Base-by-base conservation (phyloP, 2,329 filamentous ascomycete genomes). In the Fusarium incarnatum region DNA sequence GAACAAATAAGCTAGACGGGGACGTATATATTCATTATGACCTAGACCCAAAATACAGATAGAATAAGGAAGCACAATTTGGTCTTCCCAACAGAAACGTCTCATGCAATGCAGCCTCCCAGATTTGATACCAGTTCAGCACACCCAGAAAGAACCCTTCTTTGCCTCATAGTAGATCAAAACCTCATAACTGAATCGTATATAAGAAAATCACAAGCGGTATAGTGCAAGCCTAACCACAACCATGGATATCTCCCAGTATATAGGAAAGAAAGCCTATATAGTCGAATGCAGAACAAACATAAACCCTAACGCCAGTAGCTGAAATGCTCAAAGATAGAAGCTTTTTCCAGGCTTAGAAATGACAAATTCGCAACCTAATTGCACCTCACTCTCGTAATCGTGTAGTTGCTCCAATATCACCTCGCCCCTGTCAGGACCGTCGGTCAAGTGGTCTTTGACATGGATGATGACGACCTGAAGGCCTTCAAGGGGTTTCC, bases 381-480 rank as follows among this genome's bases (percentile, higher is more conserved):
- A 79, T 47, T 86, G 85, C 11, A 83, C 86, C 15, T 88, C 87
- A 61, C 84, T 81, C 64, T 94, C 93, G 63, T 93, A 85, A 27
- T 88, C 88, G 20, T 81, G 77, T 52, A 98, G 80, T 78, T 98
- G 89, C 64, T 83, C 77, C 23, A 96, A 74, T 37, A 98, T 97
- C 3, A 81, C 85, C 6, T 93, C 89, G 1, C 81, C 37, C 84
- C 87, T 3, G 86, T 88, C 49, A 82, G 88, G 88, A 0, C 89
- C 93, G 77, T 97, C 94, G 11, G 85, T 83, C 58, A 98, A 82
- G 23, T 87, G 91, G 70, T 98, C 95, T 79, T 99, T 99, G 76
- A 98, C 88, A 77, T 99, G 96, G 40, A 98, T 98, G 58, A 98
- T 89, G 52, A 98, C 90, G 3, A 99, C 84, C 68, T 89, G 92